Percentiles rank a stretch among this genome's conserved stretches.
These are phyloP conservation scores for Petunia axillaris DNA, from an alignment of 257 asterid species.

Conservation along the genomic window DNA sequence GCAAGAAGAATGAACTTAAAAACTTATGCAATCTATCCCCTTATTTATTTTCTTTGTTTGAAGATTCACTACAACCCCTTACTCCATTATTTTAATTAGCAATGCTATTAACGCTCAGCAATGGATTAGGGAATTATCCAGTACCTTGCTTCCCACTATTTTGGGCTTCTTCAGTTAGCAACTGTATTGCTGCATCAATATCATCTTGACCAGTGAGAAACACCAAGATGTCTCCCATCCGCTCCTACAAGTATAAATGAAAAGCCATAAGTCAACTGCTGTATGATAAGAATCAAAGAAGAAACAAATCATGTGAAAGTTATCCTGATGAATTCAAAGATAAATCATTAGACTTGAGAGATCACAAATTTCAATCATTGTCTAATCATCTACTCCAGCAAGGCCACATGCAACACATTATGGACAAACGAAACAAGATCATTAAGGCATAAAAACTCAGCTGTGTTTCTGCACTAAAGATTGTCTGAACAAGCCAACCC, in stretches of 20 bases:
- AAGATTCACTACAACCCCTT: conserved; percentile 10
- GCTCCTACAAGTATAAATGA: conserved; percentile 56
- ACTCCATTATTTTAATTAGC: background rate
- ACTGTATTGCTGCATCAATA: conserved; percentile 84
- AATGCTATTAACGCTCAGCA: background rate
- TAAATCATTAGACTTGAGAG: background rate
- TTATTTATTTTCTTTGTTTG: background rate
- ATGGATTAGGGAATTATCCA: background rate
- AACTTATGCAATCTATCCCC: background rate
- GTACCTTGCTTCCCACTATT: conserved; percentile 62
- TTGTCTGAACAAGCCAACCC: background rate
- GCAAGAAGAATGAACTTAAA: conserved; percentile 36
- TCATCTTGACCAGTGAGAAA: conserved; percentile 98
- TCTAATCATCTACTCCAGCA: background rate
- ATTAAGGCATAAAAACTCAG: background rate
- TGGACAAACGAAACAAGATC: background rate
- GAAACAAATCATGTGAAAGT: conserved; percentile 11
- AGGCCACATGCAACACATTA: background rate
- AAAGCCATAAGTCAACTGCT: background rate
- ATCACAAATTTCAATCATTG: conserved; percentile 17
- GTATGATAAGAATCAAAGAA: conserved; percentile 13
- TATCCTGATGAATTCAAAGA: background rate
- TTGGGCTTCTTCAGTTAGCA: conserved; percentile 83
- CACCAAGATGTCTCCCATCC: conserved; percentile 86
- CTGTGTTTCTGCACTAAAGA: conserved; percentile 16